Evolutionary conservation across 495 filamentous ascomycete species (phyloP).

Genomic region (Staphylotrichum longicolle): DNA sequence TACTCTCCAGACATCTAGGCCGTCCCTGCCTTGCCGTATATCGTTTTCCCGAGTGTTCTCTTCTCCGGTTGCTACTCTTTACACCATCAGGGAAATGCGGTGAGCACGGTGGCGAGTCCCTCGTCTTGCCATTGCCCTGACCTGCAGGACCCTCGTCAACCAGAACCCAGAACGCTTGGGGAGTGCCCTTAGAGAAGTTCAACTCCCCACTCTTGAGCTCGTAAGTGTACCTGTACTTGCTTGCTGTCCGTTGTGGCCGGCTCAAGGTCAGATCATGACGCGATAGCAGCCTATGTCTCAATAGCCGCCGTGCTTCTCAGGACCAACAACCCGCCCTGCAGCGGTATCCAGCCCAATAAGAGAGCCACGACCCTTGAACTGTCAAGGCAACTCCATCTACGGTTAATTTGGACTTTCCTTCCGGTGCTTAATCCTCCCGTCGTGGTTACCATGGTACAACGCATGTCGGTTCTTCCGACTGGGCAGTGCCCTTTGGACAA

Average conservation of each 20-base stretch:
- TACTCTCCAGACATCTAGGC: neutral
- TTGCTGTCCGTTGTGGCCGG: neutral
- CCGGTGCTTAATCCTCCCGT: neutral
- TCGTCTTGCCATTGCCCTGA: neutral
- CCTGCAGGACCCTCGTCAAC: conserved; percentile 2
- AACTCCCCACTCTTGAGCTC: neutral
- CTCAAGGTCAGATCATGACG: neutral
- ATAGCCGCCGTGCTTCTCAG: conserved; percentile 18
- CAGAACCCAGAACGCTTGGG: neutral
- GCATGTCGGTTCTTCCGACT: neutral
- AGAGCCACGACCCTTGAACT: neutral
- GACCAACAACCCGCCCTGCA: conserved; percentile 19
- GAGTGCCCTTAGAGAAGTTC: neutral
- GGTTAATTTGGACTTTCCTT: neutral
- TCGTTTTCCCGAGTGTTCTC: neutral
- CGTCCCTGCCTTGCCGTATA: neutral
- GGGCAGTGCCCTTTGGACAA: neutral
- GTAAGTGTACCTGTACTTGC: neutral
- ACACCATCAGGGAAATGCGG: neutral
- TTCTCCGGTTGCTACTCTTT: no score
- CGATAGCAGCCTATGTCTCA: conserved; percentile 5
- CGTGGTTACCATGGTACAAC: neutral
- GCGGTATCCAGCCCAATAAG: neutral
- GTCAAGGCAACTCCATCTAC: neutral
- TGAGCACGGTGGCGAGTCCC: neutral